A percentile compares a stretch with the other conserved stretches of the same genome.
phyloP scores from a whole-genome alignment of 352 stramenopile species.

The Phytopythium chamaehyphon region DNA sequence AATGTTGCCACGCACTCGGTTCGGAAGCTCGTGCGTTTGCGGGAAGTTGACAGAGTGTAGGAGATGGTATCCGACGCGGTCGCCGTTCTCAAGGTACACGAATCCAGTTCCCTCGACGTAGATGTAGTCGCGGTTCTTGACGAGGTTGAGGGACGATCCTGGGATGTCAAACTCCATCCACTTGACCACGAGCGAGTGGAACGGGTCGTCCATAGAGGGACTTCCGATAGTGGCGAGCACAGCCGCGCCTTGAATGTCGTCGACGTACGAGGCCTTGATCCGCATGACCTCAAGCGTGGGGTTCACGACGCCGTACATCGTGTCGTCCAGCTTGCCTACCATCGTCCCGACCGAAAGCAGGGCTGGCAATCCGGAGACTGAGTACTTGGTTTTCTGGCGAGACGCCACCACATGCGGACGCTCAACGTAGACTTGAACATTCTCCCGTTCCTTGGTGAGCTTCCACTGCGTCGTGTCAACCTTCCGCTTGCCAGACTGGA shows the following conservation, averaged over 20 bases:
- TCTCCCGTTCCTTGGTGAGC: conserved; percentile 16
- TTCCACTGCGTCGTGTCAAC: conserved; percentile 22
- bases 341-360: conserved; percentile 24
- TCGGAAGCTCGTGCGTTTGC: conserved; percentile 7
- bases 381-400: background rate
- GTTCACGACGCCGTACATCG: conserved; percentile 33
- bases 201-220: conserved; percentile 21
- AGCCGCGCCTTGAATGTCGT: conserved; percentile 25
- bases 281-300: conserved; percentile 29
- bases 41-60: conserved; percentile 35
- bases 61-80: conserved; percentile 32
- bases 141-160: conserved; percentile 7
- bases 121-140: conserved; percentile 26
- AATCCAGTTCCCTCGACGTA: conserved; percentile 36
- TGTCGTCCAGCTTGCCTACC: conserved; percentile 27
- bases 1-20: conserved; percentile 12
- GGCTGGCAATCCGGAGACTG: conserved; percentile 4
- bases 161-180: conserved; percentile 26
- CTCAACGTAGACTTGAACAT: conserved; percentile 19
- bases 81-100: conserved; percentile 13
- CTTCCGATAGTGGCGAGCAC: conserved; percentile 17
- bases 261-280: conserved; percentile 27
- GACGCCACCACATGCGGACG: conserved; percentile 1
- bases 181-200: conserved; percentile 25
- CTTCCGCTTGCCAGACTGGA: conserved; percentile 26